Evolutionary conservation across 495 filamentous ascomycete species (phyloP).

Genomic region (Talaromyces proteolyticus): DNA sequence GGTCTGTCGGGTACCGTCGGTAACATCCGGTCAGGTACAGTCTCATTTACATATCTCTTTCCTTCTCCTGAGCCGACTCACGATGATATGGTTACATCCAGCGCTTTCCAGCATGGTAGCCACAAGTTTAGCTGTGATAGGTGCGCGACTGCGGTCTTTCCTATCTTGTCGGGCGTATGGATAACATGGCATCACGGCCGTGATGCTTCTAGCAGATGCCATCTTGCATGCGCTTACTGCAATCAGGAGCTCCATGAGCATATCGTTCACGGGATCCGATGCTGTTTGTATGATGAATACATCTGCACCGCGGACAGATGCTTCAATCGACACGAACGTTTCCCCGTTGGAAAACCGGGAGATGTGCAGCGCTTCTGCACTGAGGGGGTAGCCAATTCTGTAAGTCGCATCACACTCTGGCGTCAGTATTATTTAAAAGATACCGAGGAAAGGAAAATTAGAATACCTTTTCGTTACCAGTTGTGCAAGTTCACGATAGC

Average conservation of each 20-base stretch:
- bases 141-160: constrained; percentile 14
- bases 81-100: constrained; percentile 75
- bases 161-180: constrained; percentile 67
- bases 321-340: constrained; percentile 75
- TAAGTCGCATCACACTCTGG: neutral
- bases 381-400: constrained; percentile 2
- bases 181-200: constrained; percentile 78
- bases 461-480: constrained; percentile 83
- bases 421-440: neutral
- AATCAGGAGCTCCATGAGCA: constrained; percentile 81
- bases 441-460: neutral
- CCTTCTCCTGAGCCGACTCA: neutral
- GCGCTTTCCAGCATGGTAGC: constrained; percentile 47
- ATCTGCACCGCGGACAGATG: constrained; percentile 82
- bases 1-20: constrained; percentile 29
- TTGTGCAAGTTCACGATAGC: constrained; percentile 84
- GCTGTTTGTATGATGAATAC: constrained; percentile 83
- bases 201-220: constrained; percentile 75
- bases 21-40: neutral
- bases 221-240: constrained; percentile 83
- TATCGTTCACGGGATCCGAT: constrained; percentile 72
- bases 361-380: constrained; percentile 56
- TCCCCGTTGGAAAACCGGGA: constrained; percentile 78
- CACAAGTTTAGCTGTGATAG: constrained; percentile 24
- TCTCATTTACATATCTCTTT: neutral